Conservation (phyloP, 768 basidiomycete species). For the Amanita pallidorosea region DNA sequence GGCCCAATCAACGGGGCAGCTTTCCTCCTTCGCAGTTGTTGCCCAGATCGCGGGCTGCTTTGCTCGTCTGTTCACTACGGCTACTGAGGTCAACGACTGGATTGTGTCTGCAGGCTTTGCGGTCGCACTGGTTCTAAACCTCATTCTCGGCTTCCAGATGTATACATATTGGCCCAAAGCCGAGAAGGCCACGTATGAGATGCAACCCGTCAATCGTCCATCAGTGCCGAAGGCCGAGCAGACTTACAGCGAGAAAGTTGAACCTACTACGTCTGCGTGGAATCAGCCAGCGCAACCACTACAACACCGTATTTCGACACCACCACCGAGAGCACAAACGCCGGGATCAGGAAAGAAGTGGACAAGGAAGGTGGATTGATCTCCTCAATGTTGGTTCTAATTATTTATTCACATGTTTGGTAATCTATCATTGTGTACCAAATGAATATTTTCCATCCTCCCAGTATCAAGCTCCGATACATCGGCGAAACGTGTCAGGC, state of each 20-base stretch:
- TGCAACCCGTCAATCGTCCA: conserved; percentile 1
- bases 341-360: conserved; percentile 49
- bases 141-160: conserved; percentile 77
- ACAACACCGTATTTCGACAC: conserved; percentile 28
- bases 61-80: conserved; percentile 89
- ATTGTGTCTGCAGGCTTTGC: conserved; percentile 79
- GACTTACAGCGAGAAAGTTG: conserved; percentile 4
- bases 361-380: conserved; percentile 65
- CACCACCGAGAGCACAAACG: conserved; percentile 29
- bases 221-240: conserved; percentile 12
- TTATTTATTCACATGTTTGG: conserved; percentile 2
- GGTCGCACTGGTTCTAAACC: conserved; percentile 72
- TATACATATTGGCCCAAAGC: conserved; percentile 73
- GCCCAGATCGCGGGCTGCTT: conserved; percentile 83
- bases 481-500: not conserved
- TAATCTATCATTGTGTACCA: not conserved
- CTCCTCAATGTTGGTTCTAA: conserved; percentile 10
- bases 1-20: conserved; percentile 77
- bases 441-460: not conserved
- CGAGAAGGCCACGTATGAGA: conserved; percentile 8
- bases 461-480: not conserved
- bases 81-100: conserved; percentile 76
- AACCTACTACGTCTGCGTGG: conserved; percentile 7
- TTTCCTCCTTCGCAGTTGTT: conserved; percentile 86
- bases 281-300: conserved; percentile 19